Conservation (phyloP, 108 stramenopile genomes). For the Pseudonitzschia multistriata region DNA sequence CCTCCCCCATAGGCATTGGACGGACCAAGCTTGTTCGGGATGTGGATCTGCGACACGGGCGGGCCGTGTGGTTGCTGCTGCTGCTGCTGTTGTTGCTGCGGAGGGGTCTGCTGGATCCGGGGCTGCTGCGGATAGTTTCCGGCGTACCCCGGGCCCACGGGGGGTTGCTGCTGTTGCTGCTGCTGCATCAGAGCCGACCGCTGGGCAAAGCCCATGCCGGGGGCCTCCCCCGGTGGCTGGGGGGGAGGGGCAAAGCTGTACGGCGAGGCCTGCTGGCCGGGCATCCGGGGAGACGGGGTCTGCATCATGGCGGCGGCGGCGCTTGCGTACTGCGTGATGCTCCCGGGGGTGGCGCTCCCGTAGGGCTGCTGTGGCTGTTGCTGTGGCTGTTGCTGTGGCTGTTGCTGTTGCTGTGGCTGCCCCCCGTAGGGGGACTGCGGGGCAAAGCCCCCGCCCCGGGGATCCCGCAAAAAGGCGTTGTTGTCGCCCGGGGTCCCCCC, state of each 20-base stretch:
- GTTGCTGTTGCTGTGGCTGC: neutral
- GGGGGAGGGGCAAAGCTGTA: constrained; percentile 26
- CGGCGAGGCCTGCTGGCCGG: constrained; percentile 21
- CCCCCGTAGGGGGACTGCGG: neutral
- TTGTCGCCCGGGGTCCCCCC: constrained; percentile 19
- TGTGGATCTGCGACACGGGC: constrained; percentile 11
- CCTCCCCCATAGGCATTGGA: neutral
- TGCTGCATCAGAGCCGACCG: constrained; percentile 38
- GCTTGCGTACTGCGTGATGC: constrained; percentile 39
- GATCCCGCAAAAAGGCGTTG: neutral
- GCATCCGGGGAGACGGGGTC: constrained; percentile 14
- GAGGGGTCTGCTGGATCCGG: neutral
- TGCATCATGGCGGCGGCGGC: constrained; percentile 4
- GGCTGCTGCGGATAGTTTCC: neutral
- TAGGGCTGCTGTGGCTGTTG: neutral
- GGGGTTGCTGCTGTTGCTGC: constrained; percentile 15
- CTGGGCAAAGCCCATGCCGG: constrained; percentile 33
- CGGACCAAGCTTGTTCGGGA: neutral
- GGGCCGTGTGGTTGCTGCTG: constrained; percentile 20
- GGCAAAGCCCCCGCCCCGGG: neutral
- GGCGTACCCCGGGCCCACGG: neutral
- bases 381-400: constrained; percentile 22
- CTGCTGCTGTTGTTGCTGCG: neutral
- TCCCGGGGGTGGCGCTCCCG: constrained; percentile 22
- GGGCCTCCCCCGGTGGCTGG: neutral